Conservation (phyloP, 2,329 filamentous ascomycete species). For the Aspergillus sp. region DNA sequence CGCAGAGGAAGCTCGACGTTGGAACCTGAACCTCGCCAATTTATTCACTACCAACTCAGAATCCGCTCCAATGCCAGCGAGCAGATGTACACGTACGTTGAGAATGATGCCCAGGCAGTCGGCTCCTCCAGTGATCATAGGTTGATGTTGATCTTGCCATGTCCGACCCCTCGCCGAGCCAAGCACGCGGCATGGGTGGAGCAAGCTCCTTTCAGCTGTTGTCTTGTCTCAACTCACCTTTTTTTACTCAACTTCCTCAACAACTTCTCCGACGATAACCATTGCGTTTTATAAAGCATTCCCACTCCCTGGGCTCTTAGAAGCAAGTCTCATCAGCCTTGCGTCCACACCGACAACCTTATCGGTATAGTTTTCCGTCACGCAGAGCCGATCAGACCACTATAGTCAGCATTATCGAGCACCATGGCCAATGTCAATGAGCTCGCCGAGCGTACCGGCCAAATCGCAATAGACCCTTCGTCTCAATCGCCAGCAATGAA, state of each 20-base stretch:
- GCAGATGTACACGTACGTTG: not conserved
- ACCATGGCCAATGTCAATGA: slow-evolving; percentile 4
- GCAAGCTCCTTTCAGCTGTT: slow-evolving; percentile 1
- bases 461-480: slow-evolving; percentile 14
- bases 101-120: too few species aligned
- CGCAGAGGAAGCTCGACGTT: not conserved
- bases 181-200: slow-evolving; percentile 6
- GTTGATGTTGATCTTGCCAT: not conserved
- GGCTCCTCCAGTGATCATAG: not conserved
- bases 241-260: not conserved
- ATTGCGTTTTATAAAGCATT: not conserved
- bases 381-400: not conserved
- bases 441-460: slow-evolving; percentile 16
- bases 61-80: not conserved
- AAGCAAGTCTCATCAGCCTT: not conserved
- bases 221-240: not conserved
- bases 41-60: not conserved
- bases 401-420: not conserved
- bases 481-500: not conserved
- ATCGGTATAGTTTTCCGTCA: not conserved
- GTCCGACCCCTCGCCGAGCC: slow-evolving; percentile 1
- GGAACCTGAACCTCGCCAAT: not conserved
- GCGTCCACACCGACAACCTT: not conserved
- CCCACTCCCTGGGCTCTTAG: not conserved
- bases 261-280: not conserved